A percentile compares a stretch with the other conserved stretches of the same genome.
Evolutionary conservation across 805 yeast genomes (phyloP).

Genomic region (Wickerhamomyces pijperi): DNA sequence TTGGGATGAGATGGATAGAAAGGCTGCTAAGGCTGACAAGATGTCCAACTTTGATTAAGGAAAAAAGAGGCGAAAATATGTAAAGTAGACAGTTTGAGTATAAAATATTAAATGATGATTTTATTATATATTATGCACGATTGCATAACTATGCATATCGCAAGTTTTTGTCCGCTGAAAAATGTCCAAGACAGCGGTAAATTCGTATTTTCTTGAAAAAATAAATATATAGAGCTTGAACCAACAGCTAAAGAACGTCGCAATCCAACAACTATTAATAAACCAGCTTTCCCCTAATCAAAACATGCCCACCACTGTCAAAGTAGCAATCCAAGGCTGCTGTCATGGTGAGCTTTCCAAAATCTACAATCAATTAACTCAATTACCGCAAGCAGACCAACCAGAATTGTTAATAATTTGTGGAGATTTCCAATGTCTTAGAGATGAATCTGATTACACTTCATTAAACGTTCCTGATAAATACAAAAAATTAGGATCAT

Average conservation of each 20-base stretch:
- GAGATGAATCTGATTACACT: slow-evolving; percentile 51
- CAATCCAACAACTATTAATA: no score
- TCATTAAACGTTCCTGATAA: slow-evolving; percentile 74
- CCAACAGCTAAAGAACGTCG: no score
- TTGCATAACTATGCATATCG: no score
- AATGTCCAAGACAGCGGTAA: no score
- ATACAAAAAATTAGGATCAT: slow-evolving; percentile 69
- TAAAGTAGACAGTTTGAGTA: no score
- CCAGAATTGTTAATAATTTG: slow-evolving; percentile 64
- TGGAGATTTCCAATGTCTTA: slow-evolving; percentile 84
- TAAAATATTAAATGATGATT: no score
- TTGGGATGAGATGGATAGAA: slow-evolving; percentile 19
- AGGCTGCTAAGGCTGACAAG: slow-evolving; percentile 23
- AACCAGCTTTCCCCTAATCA: background rate
- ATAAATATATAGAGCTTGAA: no score
- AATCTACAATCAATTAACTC: slow-evolving; percentile 34
- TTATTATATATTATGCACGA: no score
- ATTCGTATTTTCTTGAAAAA: no score
- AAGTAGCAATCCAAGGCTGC: slow-evolving; percentile 78
- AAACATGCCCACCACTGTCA: background rate
- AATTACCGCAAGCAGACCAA: slow-evolving; percentile 11
- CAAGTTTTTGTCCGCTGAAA: no score
- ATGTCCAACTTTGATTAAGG: slow-evolving; percentile 35
- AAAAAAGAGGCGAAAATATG: no score
- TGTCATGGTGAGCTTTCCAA: slow-evolving; percentile 69